Base-by-base conservation (phyloP, 176 grass and related monocot species). In the Hsuehochloa calcarea region DNA sequence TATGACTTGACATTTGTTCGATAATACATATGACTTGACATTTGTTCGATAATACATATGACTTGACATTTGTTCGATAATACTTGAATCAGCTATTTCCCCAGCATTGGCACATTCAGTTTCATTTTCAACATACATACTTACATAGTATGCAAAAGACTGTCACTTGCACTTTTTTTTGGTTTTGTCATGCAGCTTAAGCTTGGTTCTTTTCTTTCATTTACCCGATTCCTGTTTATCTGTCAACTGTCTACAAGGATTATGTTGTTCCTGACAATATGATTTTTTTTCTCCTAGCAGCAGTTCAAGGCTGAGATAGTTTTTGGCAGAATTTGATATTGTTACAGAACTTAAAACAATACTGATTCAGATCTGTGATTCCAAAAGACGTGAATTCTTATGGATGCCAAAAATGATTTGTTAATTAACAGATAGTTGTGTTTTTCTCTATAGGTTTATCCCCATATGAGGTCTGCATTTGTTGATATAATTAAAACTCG, bases 381-480 rank as follows among this genome's bases (percentile, higher is more conserved):
- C 37, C 26, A 38, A 65, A 66, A 71, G 74, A 11, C 23, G 26
- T 46, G 38, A 10, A 75, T 34, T 55, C 17, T 55, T 74, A 50
- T 68, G 69, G 10, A 74, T 54, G 23, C 27, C 1, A 35, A 49
- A 50, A 77, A 62, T 51, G 59, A 26, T 65, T 62, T 88, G 26
- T 58, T 83, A 37, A 88, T 75, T 77, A 58, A 87, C 37, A 69
- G 45, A 34, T 6, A 29, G 3, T 66, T 85, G 0, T 60, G 14
- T 31, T 85, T 90, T 62, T 80, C 6, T 77, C 12, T 70, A 12
- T 74, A 98, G 96, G 91, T 98, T 83, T 98, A 98, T 78, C 85
- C 93, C 63, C 88, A 81, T 60, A 95, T 98, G 96, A 90, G 93
- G 84, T 93, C 93, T 77, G 96, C 96, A 75, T 90, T 91, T 75